Evolutionary conservation across 73 alveolate genomes (phyloP).

Genomic region (Tetrahymena borealis): DNA sequence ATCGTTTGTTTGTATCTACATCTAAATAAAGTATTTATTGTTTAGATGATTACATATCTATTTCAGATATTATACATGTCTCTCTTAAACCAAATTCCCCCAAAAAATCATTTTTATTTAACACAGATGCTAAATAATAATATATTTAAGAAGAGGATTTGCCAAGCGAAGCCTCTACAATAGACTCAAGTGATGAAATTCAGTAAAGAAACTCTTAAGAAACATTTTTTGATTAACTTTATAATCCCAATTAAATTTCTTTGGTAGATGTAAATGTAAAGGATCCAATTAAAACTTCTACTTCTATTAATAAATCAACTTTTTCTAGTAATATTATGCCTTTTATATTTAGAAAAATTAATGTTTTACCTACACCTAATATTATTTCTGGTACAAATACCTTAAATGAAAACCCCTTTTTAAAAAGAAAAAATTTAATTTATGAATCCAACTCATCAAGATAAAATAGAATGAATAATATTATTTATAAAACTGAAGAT

Average conservation of each 20-base stretch:
- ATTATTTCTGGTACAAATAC: too few species aligned
- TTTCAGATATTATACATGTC: background rate
- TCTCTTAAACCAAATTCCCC: background rate
- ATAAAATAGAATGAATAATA: too few species aligned
- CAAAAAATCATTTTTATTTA: background rate
- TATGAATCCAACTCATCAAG: too few species aligned
- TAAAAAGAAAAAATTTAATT: too few species aligned
- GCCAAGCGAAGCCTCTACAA: background rate
- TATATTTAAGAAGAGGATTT: background rate
- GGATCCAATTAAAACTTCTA: too few species aligned
- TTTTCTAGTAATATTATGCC: too few species aligned
- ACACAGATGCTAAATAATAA: background rate
- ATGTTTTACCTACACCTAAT: too few species aligned
- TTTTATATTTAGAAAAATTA: too few species aligned
- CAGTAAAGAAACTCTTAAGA: background rate
- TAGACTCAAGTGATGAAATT: background rate
- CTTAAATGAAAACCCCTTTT: too few species aligned
- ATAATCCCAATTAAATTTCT: too few species aligned
- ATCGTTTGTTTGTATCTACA: background rate
- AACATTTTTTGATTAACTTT: background rate
- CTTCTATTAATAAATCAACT: too few species aligned
- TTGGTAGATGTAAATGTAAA: too few species aligned
- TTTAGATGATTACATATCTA: background rate
- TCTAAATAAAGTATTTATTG: background rate
- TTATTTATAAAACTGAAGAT: background rate